A percentile compares a stretch with the other conserved stretches of the same genome.
Evolutionary conservation across 345 rosid genomes (phyloP).

Genomic region (Lepidium africanum): DNA sequence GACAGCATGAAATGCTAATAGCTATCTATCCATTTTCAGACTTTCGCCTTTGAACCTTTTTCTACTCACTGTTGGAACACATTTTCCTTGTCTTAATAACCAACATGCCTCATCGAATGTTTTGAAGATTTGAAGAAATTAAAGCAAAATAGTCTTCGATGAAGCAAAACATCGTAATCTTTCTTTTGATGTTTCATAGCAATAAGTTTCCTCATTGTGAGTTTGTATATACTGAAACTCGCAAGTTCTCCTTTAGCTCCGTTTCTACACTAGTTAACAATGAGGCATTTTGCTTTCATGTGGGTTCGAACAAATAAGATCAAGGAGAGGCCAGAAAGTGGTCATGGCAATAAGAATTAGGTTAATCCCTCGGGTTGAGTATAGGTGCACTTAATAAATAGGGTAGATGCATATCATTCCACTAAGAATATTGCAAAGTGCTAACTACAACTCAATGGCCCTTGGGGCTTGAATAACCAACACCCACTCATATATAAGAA

Average conservation of each 20-base stretch:
- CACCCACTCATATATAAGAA: background rate
- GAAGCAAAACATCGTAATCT: background rate
- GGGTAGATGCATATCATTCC: no score
- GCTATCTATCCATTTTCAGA: conserved; percentile 1
- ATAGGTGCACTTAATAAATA: no score
- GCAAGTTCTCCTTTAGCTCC: background rate
- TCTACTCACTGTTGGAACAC: background rate
- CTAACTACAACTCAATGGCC: conserved; percentile 7
- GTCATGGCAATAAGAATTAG: no score
- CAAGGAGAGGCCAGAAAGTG: background rate
- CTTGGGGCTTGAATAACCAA: background rate
- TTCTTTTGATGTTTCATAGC: background rate
- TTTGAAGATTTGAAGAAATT: background rate
- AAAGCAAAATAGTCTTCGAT: background rate
- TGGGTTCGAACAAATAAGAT: background rate
- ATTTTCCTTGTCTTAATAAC: conserved; percentile 13
- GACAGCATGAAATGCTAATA: background rate
- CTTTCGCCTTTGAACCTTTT: background rate
- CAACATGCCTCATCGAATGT: background rate
- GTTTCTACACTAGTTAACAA: background rate
- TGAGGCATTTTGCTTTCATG: background rate
- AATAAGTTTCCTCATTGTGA: background rate
- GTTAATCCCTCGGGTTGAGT: no score
- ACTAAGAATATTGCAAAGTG: background rate
- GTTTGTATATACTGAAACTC: background rate